A percentile compares a stretch with the other conserved stretches of the same genome.
These are phyloP conservation scores for Coleophoma eucalyptorum DNA, from an alignment of 2,329 filamentous ascomycete genomes.

Conservation along the genomic window DNA sequence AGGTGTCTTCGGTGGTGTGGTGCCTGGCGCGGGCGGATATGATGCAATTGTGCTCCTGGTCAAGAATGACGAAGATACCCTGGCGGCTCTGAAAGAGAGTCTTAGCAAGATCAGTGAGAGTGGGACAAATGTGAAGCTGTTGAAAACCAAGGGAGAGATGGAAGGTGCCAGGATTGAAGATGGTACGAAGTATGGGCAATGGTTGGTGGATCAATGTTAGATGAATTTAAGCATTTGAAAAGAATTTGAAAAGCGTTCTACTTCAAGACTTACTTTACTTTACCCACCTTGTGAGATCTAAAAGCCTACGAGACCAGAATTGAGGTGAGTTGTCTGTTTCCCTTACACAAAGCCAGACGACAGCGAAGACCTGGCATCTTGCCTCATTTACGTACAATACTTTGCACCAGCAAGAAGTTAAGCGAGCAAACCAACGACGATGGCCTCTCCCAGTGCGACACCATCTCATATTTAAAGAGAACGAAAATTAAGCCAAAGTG, in stretches of 20 bases:
- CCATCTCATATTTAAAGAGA: no score
- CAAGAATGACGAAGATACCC: conserved; percentile 64
- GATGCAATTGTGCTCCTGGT: conserved; percentile 84
- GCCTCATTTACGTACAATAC: no score
- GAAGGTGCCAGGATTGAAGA: conserved; percentile 55
- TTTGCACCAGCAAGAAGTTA: no score
- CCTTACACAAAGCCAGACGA: no score
- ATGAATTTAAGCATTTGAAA: background rate
- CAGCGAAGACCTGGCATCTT: no score
- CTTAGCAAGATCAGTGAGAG: conserved; percentile 62
- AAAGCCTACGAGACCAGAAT: no score
- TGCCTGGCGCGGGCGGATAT: conserved; percentile 90
- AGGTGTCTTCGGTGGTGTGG: conserved; percentile 86
- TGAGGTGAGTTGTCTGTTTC: no score
- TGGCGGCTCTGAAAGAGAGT: conserved; percentile 55
- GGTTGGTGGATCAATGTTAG: background rate
- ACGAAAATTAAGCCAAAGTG: no score
- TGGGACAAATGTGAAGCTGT: conserved; percentile 61
- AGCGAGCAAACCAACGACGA: no score
- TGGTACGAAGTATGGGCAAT: background rate
- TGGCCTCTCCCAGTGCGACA: no score
- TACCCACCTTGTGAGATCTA: no score
- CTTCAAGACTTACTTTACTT: no score
- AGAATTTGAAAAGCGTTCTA: background rate
- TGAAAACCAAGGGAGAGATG: conserved; percentile 70